A percentile compares a stretch with the other conserved stretches of the same genome.
Evolutionary conservation across 768 basidiomycete genomes (phyloP).

Genomic region (Chalciporus sphaerocephalus): DNA sequence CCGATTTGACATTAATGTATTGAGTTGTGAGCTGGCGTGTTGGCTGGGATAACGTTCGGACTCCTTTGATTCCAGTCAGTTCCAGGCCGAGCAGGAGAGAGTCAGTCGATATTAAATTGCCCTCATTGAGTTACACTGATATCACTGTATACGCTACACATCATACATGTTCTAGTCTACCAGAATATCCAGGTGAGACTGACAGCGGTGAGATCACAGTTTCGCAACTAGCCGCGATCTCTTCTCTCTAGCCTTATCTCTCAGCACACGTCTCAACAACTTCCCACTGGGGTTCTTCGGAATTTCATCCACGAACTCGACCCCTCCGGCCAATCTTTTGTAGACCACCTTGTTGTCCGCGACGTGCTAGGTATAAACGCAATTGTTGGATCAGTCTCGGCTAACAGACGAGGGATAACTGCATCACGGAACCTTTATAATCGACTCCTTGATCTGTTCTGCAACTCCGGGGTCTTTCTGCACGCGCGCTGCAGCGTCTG

Average conservation of each 20-base stretch:
- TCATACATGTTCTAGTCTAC: no score
- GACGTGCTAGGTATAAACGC: constrained; percentile 42
- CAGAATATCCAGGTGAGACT: no score
- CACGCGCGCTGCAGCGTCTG: constrained; percentile 36
- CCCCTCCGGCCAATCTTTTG: constrained; percentile 57
- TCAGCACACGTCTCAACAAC: constrained; percentile 50
- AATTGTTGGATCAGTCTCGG: not conserved
- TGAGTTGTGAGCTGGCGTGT: no score
- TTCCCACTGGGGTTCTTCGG: constrained; percentile 75
- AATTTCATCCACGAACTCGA: constrained; percentile 57
- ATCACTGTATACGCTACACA: no score
- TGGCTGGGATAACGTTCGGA: no score
- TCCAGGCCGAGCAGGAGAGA: no score
- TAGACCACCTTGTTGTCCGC: constrained; percentile 55
- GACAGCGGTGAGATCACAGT: constrained; percentile 25
- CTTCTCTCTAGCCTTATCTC: constrained; percentile 42
- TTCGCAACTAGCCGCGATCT: constrained; percentile 19
- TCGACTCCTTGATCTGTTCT: constrained; percentile 34
- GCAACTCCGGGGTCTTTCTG: constrained; percentile 29
- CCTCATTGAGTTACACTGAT: no score
- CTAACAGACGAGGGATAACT: no score
- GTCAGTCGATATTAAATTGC: no score
- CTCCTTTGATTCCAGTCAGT: no score
- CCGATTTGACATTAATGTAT: no score
- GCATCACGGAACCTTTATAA: constrained; percentile 48